Evolutionary conservation across 2,329 filamentous ascomycete genomes (phyloP).

Genomic region (Cytospora piceicola): DNA sequence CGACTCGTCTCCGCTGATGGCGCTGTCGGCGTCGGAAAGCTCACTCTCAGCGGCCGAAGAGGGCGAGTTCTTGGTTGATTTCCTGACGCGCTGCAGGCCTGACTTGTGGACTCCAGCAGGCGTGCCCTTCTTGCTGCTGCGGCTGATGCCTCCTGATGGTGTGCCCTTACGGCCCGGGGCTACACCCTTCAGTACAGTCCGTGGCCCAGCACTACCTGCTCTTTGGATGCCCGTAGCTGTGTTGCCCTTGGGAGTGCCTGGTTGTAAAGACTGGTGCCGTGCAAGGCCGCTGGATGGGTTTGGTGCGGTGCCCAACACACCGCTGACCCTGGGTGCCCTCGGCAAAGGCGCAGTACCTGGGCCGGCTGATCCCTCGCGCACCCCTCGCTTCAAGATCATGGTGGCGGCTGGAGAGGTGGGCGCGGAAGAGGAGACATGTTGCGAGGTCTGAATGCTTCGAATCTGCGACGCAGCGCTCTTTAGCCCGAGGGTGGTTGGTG

Average conservation of each 20-base stretch:
- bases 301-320: slow-evolving; percentile 52
- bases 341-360: slow-evolving; percentile 55
- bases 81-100: slow-evolving; percentile 66
- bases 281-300: slow-evolving; percentile 61
- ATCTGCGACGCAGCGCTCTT: slow-evolving; percentile 52
- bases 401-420: slow-evolving; percentile 64
- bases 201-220: slow-evolving; percentile 64
- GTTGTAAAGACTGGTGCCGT: slow-evolving; percentile 65
- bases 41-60: slow-evolving; percentile 68
- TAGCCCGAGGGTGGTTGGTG: slow-evolving; percentile 47
- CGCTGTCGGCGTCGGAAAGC: slow-evolving; percentile 64
- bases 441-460: slow-evolving; percentile 53
- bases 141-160: slow-evolving; percentile 44
- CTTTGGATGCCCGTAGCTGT: slow-evolving; percentile 38
- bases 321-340: slow-evolving; percentile 54
- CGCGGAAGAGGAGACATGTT: slow-evolving; percentile 57
- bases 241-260: slow-evolving; percentile 61
- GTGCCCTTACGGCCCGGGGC: slow-evolving; percentile 53
- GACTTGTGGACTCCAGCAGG: slow-evolving; percentile 53
- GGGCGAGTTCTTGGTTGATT: slow-evolving; percentile 62
- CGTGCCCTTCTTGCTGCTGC: slow-evolving; percentile 50
- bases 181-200: slow-evolving; percentile 52
- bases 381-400: slow-evolving; percentile 61
- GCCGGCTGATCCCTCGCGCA: slow-evolving; percentile 62
- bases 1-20: slow-evolving; percentile 54